These are phyloP conservation scores for Trametes cinnabarina DNA, from an alignment of 768 basidiomycete species.

Conservation along the genomic window DNA sequence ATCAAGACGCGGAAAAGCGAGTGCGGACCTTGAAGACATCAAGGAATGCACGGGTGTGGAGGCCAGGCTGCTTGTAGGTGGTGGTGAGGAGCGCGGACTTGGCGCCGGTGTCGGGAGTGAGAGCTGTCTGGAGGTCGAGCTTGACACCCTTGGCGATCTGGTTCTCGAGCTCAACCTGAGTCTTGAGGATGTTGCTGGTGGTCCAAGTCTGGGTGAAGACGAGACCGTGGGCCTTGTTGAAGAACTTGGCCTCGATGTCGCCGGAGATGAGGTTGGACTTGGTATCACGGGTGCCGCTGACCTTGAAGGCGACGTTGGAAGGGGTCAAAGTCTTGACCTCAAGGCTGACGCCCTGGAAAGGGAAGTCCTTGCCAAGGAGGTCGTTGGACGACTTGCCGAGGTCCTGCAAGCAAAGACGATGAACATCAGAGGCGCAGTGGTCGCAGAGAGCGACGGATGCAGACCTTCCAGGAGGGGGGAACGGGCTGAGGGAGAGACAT, in stretches of 20 bases:
- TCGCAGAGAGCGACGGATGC: slow-evolving; percentile 18
- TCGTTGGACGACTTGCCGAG: slow-evolving; percentile 97
- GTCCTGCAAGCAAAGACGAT: slow-evolving; percentile 48
- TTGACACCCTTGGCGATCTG: slow-evolving; percentile 97
- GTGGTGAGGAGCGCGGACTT: slow-evolving; percentile 84
- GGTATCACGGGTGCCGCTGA: slow-evolving; percentile 76
- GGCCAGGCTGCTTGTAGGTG: slow-evolving; percentile 92
- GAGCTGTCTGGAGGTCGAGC: slow-evolving; percentile 80
- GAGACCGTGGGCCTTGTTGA: slow-evolving; percentile 88
- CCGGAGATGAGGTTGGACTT: slow-evolving; percentile 73
- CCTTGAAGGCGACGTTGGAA: slow-evolving; percentile 91
- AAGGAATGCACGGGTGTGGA: slow-evolving; percentile 87
- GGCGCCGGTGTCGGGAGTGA: slow-evolving; percentile 82
- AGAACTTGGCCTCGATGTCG: slow-evolving; percentile 95
- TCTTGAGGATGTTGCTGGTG: slow-evolving; percentile 88
- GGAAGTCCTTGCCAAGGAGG: slow-evolving; percentile 90
- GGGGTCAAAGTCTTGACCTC: slow-evolving; percentile 90
- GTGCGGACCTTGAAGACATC: slow-evolving; percentile 87
- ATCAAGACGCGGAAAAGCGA: slow-evolving; percentile 9
- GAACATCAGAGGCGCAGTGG: slow-evolving; percentile 1
- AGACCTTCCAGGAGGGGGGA: slow-evolving; percentile 94
- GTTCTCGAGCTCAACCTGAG: slow-evolving; percentile 93
- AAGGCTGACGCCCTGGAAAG: slow-evolving; percentile 65
- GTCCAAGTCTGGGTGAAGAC: slow-evolving; percentile 96
- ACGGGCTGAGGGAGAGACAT: slow-evolving; percentile 96